Base-by-base conservation (phyloP, 1,284 basidiomycete genomes). In the Cryptococcus neoformans region DNA sequence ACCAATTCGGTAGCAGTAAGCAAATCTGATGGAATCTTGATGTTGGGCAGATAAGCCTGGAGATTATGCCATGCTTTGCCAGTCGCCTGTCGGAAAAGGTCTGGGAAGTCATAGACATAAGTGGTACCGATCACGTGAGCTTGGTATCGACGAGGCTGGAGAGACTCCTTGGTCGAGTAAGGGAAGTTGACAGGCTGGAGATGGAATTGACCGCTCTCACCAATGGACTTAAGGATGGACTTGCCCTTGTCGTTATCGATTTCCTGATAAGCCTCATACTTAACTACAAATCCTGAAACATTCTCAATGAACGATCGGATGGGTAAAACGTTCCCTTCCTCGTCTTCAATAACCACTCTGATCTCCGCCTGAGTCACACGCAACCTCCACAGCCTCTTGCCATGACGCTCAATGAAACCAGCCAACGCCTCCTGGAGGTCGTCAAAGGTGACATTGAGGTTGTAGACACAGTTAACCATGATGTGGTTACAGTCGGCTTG, bases 181-280 rank as follows among this genome's bases (percentile, higher is more conserved):
- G 92, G 83, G 65, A 88, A 86, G 78, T 91, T 89, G 65, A 94
- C 92, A 34, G 91, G 91, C 78, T 93, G 92, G 48, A 96, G 82
- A 78, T 97, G 93, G 60, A 94, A 83, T 51, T 92, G 90, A 9
- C 94, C 93, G 59, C 92, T 90, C 7, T 80, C 77, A 50, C 94
- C 94, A 65, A 97, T 95, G 6, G 94, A 95, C 79, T 96, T 96
- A 64, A 99, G 83, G 65, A 98, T 92, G 6, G 87, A 88, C 7
- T 88, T 88, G 50, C 95, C 95, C 79, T 90, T 94, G 75, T 98
- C 94, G 48, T 91, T 96, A 45, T 87, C 87, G 68, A 98, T 92
- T 81, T 99, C 96, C 79, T 98, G 93, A 81, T 99, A 99, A n/a
- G 90, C 91, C 74, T 95, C 91, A 81, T 89, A 98, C 78, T 97